Conservation (phyloP, 148 eudicot genomes). For the Chenopodium formosanum region DNA sequence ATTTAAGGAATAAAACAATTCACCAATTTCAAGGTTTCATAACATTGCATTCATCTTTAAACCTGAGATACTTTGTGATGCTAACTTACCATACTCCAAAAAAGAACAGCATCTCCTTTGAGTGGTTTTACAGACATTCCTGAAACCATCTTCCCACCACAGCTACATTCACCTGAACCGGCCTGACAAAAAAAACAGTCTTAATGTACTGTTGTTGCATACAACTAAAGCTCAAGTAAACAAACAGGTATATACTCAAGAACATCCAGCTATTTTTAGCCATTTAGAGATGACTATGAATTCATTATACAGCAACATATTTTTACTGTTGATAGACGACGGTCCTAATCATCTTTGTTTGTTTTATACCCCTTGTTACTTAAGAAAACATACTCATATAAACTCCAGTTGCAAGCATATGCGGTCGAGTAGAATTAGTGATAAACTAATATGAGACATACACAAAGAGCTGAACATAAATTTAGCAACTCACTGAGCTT, state of each 20-base stretch:
- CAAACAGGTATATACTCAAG: not conserved
- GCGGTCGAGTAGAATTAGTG: too few species aligned
- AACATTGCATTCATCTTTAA: not conserved
- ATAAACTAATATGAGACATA: too few species aligned
- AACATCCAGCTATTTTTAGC: not conserved
- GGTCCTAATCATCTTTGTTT: too few species aligned
- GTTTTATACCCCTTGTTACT: too few species aligned
- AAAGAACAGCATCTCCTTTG: conserved; percentile 92
- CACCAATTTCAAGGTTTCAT: not conserved
- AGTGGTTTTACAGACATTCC: conserved; percentile 82
- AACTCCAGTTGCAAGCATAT: too few species aligned
- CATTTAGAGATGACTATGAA: not conserved
- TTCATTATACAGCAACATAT: not conserved
- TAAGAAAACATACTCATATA: too few species aligned
- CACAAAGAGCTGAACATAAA: too few species aligned
- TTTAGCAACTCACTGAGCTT: too few species aligned
- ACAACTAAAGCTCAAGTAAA: not conserved
- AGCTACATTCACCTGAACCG: conserved; percentile 79
- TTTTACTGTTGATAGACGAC: too few species aligned
- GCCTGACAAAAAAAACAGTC: conserved; percentile 40
- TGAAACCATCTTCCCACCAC: conserved; percentile 71
- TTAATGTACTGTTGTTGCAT: not conserved
- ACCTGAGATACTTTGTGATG: conserved; percentile 1
- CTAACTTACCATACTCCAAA: conserved; percentile 93
- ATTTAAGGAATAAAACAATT: not conserved